Evolutionary conservation across 495 filamentous ascomycete species (phyloP).

Genomic region (Saxispiralis lemnorum): DNA sequence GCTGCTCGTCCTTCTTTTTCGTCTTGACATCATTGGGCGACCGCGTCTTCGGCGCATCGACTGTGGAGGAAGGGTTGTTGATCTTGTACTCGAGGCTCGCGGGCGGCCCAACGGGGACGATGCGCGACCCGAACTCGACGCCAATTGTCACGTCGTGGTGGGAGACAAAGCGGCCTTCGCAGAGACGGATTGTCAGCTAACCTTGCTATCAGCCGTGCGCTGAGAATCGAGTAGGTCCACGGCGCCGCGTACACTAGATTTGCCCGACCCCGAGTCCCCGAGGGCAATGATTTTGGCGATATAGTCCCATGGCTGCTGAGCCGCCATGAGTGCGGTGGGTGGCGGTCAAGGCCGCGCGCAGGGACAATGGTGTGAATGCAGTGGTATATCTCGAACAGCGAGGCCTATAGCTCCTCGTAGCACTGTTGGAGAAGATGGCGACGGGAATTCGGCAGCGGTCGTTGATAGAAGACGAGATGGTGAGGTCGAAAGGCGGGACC

Average conservation of each 20-base stretch:
- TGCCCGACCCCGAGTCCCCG: slow-evolving; percentile 85
- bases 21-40: slow-evolving; percentile 26
- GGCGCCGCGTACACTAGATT: slow-evolving; percentile 43
- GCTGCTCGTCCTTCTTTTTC: slow-evolving; percentile 25
- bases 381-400: no score
- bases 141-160: slow-evolving; percentile 96
- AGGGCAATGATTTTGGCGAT: slow-evolving; percentile 59
- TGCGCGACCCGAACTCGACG: slow-evolving; percentile 88
- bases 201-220: slow-evolving; percentile 10
- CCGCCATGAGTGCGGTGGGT: not conserved
- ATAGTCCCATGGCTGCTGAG: slow-evolving; percentile 18
- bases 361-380: no score
- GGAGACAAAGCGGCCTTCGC: slow-evolving; percentile 84
- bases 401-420: no score
- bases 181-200: slow-evolving; percentile 80
- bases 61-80: slow-evolving; percentile 21
- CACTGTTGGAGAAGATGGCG: not conserved
- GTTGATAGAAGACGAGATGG: no score
- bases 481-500: no score
- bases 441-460: slow-evolving; percentile 11
- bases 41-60: slow-evolving; percentile 6
- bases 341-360: no score
- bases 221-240: not conserved
- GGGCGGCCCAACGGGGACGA: slow-evolving; percentile 81
- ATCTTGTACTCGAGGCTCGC: slow-evolving; percentile 32